A percentile compares a stretch with the other conserved stretches of the same genome.
Conservation (phyloP, 108 stramenopile species). For the Aurantiochytrium sp. region DNA sequence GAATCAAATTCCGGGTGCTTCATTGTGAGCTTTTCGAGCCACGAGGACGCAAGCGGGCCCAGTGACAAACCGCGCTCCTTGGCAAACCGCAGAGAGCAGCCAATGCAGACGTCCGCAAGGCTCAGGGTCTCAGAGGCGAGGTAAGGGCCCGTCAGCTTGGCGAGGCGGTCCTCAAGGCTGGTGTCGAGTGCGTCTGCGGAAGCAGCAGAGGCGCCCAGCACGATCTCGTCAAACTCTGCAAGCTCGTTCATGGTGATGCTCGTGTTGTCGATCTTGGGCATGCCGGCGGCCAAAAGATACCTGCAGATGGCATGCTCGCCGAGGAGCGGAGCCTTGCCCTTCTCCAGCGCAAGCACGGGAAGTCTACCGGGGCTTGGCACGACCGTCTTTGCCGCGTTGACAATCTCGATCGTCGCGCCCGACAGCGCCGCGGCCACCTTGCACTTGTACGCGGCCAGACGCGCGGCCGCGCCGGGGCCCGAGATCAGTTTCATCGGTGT, state of each 20-base stretch:
- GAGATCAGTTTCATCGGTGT: not conserved
- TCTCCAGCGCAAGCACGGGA: not conserved
- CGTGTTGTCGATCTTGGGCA: not conserved
- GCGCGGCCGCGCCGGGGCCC: not conserved
- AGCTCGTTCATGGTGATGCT: not conserved
- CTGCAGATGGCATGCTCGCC: conserved; percentile 3
- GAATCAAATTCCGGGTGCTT: not conserved
- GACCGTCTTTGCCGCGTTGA: not conserved
- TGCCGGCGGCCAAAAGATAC: not conserved
- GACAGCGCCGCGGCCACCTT: not conserved
- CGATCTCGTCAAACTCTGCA: not conserved
- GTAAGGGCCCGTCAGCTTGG: not conserved
- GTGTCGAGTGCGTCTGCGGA: not conserved
- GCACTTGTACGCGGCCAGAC: conserved; percentile 14
- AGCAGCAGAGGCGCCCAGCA: not conserved
- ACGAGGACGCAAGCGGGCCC: not conserved
- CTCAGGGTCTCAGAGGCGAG: not conserved
- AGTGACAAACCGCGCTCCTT: not conserved
- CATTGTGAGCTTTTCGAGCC: not conserved
- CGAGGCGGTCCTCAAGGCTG: not conserved
- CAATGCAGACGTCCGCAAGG: not conserved
- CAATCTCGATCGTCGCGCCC: not conserved
- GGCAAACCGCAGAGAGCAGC: not conserved
- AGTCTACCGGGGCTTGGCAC: not conserved
- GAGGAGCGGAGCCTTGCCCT: not conserved